Evolutionary conservation across 1,139 yeast genomes (phyloP).

Genomic region (Hyphopichia khmerensis): DNA sequence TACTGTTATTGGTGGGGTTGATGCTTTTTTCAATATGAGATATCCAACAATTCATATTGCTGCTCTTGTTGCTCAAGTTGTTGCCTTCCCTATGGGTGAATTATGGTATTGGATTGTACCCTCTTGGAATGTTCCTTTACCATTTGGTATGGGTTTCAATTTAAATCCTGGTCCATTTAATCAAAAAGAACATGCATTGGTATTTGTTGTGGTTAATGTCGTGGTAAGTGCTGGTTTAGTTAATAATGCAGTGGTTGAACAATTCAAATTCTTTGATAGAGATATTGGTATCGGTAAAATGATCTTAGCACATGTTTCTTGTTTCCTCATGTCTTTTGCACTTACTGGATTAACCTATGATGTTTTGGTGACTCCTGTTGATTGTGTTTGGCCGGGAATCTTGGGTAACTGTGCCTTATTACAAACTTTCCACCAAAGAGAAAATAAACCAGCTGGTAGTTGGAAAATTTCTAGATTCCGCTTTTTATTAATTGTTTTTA

Average conservation of each 20-base stretch:
- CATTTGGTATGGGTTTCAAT: slow-evolving; percentile 9
- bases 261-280: slow-evolving; percentile 17
- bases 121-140: slow-evolving; percentile 9
- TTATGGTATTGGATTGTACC: slow-evolving; percentile 17
- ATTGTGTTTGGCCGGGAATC: slow-evolving; percentile 39
- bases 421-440: slow-evolving; percentile 4
- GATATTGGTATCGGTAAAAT: slow-evolving; percentile 16
- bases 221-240: slow-evolving; percentile 13
- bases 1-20: slow-evolving; percentile 19
- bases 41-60: slow-evolving; percentile 22
- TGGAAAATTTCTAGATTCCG: slow-evolving; percentile 8
- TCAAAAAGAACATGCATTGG: slow-evolving; percentile 20
- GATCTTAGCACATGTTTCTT: slow-evolving; percentile 7
- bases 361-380: slow-evolving; percentile 33
- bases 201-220: slow-evolving; percentile 7
- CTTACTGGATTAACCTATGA: slow-evolving; percentile 17
- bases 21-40: slow-evolving; percentile 23
- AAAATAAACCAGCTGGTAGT: slow-evolving; percentile 4
- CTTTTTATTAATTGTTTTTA: slow-evolving; percentile 6
- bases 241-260: slow-evolving; percentile 15
- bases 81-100: slow-evolving; percentile 23
- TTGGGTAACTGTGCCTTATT: slow-evolving; percentile 29
- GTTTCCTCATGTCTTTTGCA: slow-evolving; percentile 4
- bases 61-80: slow-evolving; percentile 21
- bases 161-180: slow-evolving; percentile 22